phyloP scores from a whole-genome alignment of 345 rosid species.

The Cardamine occulta region DNA sequence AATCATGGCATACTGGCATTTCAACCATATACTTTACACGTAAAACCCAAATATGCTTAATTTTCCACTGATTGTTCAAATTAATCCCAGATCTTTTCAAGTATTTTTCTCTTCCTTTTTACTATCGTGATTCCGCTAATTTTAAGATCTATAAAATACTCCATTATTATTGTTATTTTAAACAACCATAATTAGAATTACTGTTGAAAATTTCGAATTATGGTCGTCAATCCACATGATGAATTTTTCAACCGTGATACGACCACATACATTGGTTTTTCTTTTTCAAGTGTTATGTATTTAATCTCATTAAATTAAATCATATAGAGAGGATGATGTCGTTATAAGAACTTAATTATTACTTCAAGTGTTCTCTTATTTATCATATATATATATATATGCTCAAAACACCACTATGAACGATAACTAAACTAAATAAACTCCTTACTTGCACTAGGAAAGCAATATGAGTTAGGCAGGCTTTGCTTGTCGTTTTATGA shows the following conservation, averaged over 20 bases:
- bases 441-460: slow-evolving; percentile 28
- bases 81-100: background rate
- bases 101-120: background rate
- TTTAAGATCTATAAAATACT: background rate
- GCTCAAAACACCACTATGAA: background rate
- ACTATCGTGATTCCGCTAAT: background rate
- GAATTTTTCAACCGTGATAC: background rate
- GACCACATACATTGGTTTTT: background rate
- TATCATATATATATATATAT: background rate
- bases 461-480: slow-evolving; percentile 42
- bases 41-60: background rate
- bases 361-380: background rate
- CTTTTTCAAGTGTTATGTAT: background rate
- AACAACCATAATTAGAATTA: background rate
- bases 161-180: background rate
- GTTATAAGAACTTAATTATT: background rate
- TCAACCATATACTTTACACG: background rate
- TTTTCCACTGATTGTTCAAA: background rate
- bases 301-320: background rate
- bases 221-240: background rate
- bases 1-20: background rate
- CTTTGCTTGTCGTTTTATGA: slow-evolving; percentile 40
- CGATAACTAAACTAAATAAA: slow-evolving; percentile 25
- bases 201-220: background rate
- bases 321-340: background rate